Evolutionary conservation across 306 rosid genomes (phyloP), one percentile per base, ranked within the genome.

Genomic region (Alnus rubra): DNA sequence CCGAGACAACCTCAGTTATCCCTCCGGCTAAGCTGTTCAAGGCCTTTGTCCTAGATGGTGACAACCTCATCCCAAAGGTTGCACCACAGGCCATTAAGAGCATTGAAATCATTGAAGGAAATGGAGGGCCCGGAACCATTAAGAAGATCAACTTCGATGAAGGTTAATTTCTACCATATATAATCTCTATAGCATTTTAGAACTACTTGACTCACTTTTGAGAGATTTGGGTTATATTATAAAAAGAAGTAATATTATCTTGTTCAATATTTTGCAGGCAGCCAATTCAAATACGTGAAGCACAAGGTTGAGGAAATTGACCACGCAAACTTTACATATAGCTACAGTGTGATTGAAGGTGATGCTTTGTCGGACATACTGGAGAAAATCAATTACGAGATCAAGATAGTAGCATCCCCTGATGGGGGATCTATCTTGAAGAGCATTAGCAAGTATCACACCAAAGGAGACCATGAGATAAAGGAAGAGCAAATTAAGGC

Each of bases 61-160:
- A 83, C n/a, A 33, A 5, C 15, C 73, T 88, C 68, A 4, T 73
- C 76, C 87, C 87, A 60, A 83, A 83, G 81, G 54, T 55, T 3
- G 30, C 76, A 19, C 75, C 75, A 47, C 45, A 62, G 0, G 12
- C 33, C 16, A 16, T 76, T 42, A 73, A 82, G 16, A 73, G 52
- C 39, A 11, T 79, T 74, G 87, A 85, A 56, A 35, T 69, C 37
- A 16, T 85, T 50, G 84, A 82, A 75, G 88, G 90, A 84, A 67
- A 49, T 49, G 88, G 90, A 14, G 85, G 87, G 0, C 80, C 80
- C 1, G 87, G 90, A 50, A 84, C 87, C 59, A 15, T 85, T 70
- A 85, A 82, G 76, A 87, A 87, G 65, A 5, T 82, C 53, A 67
- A 78, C 1, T 9, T 82, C 1, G 9, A 63, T 14, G 80, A 80